Conservation (phyloP, 805 yeast species). For the Citeromyces matritensis region DNA sequence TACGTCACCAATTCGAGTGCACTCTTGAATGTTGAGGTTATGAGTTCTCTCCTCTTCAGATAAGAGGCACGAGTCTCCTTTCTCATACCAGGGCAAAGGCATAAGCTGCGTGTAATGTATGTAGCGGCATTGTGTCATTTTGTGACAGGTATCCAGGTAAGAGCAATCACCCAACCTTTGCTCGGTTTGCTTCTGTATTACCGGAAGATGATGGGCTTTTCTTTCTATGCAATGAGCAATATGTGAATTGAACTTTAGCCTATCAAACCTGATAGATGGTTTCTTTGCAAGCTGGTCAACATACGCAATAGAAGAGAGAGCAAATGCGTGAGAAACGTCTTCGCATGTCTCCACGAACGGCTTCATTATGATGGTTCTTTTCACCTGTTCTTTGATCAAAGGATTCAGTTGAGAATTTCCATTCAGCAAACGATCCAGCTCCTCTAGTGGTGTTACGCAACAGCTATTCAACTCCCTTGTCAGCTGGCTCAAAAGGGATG, state of each 20-base stretch:
- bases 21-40: slow-evolving; percentile 8
- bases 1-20: slow-evolving; percentile 18
- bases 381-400: too few relatives aligned
- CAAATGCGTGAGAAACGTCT: not conserved
- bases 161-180: slow-evolving; percentile 75
- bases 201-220: slow-evolving; percentile 39
- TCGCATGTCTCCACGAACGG: not conserved
- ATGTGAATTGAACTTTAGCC: too few relatives aligned
- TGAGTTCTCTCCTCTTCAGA: slow-evolving; percentile 2
- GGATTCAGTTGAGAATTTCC: too few relatives aligned
- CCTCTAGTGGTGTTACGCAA: too few relatives aligned
- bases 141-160: slow-evolving; percentile 87
- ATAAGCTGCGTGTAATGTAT: slow-evolving; percentile 53
- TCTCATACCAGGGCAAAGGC: slow-evolving; percentile 13
- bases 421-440: too few relatives aligned
- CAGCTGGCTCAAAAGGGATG: too few relatives aligned
- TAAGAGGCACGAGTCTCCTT: too few relatives aligned
- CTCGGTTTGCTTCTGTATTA: slow-evolving; percentile 51
- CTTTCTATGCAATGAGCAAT: slow-evolving; percentile 10
- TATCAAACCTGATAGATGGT: too few relatives aligned
- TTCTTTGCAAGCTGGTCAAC: slow-evolving; percentile 1
- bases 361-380: too few relatives aligned
- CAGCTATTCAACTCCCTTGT: too few relatives aligned
- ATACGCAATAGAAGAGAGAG: not conserved
- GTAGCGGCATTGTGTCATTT: slow-evolving; percentile 64